A percentile compares a stretch with the other conserved stretches of the same genome.
These are phyloP conservation scores for Salvia splendens DNA, from an alignment of 257 asterid genomes.

Conservation along the genomic window DNA sequence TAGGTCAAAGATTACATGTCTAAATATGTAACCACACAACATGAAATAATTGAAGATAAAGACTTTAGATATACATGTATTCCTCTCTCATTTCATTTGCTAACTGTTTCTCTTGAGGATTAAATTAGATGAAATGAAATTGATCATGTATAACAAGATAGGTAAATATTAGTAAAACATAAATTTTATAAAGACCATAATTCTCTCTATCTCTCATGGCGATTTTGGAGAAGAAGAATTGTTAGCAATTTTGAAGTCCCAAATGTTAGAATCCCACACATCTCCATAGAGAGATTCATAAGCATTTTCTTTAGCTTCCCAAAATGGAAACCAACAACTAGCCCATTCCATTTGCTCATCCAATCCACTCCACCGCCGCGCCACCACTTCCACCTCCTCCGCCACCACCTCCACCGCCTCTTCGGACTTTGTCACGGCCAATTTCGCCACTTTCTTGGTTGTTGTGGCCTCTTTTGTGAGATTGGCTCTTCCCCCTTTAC, in stretches of 20 bases:
- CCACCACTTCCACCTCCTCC: constrained; percentile 29
- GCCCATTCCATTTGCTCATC: constrained; percentile 66
- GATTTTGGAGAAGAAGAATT: constrained; percentile 26
- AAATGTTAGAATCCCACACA: constrained; percentile 60
- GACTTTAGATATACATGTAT: no score
- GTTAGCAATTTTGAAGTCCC: constrained; percentile 46
- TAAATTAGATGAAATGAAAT: neutral
- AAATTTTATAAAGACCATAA: neutral
- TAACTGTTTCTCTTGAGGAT: no score
- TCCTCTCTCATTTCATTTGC: no score
- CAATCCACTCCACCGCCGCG: constrained; percentile 40
- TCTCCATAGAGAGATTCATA: constrained; percentile 41
- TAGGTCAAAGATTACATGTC: no score
- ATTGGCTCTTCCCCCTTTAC: constrained; percentile 41
- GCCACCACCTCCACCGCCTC: constrained; percentile 8
- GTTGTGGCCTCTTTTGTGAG: constrained; percentile 10
- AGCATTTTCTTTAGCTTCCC: constrained; percentile 50
- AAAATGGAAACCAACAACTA: constrained; percentile 51
- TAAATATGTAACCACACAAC: no score
- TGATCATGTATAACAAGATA: neutral
- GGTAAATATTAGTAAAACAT: neutral
- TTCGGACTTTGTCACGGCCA: neutral
- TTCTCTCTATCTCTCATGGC: neutral
- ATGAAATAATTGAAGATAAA: no score
- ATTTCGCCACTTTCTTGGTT: constrained; percentile 12